Evolutionary conservation across 78 protist species (phyloP).

Genomic region (Acrasis kona): DNA sequence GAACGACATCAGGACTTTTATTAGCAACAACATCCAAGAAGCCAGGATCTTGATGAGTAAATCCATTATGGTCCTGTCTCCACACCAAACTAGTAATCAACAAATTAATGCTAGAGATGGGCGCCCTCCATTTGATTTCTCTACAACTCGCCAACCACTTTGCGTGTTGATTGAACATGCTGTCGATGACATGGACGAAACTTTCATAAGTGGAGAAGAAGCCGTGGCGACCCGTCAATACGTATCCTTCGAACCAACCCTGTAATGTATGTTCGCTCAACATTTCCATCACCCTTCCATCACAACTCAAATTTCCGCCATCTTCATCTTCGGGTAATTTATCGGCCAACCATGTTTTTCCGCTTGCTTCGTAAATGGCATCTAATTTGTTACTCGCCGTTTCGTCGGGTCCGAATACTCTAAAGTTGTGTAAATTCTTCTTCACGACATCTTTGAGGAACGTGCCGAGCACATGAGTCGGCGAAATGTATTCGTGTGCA

Average conservation of each 20-base stretch:
- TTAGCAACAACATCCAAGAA: too few species aligned
- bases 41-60: too few species aligned
- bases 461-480: not conserved
- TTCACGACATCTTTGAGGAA: not conserved
- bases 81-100: too few species aligned
- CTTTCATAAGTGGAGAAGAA: too few species aligned
- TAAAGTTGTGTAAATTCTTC: not conserved
- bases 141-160: too few species aligned
- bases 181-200: too few species aligned
- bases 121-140: too few species aligned
- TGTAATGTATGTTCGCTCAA: conserved; percentile 5
- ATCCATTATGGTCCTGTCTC: too few species aligned
- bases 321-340: not conserved
- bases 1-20: too few species aligned
- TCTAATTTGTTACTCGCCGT: conserved; percentile 1
- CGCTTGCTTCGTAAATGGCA: conserved; percentile 4
- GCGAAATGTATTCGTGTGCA: too few species aligned
- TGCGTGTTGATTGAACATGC: too few species aligned
- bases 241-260: conserved; percentile 28
- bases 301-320: not conserved
- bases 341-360: not conserved
- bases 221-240: conserved; percentile 27
- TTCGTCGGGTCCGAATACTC: conserved; percentile 20
- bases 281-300: conserved; percentile 27
- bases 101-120: too few species aligned